Base-by-base conservation (phyloP, 1,284 basidiomycete species). In the Trichosporon inkin region DNA sequence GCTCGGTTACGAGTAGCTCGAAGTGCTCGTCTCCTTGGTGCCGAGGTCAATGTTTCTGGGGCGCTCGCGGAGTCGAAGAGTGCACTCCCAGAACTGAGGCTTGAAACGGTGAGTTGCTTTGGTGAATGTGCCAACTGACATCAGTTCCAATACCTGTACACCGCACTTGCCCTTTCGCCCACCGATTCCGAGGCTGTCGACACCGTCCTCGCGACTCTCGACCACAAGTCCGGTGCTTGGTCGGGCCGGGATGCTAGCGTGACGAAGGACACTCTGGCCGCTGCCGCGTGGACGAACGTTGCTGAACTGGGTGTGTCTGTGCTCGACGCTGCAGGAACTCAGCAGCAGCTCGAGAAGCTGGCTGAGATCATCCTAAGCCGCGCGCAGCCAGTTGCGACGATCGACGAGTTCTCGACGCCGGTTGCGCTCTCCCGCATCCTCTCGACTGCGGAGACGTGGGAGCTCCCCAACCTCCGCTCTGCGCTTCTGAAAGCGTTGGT, bases 251-350 rank as follows among this genome's bases (percentile, higher is more conserved):
- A 61, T 41, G 61, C 60, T 2, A 58, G 39, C 10, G 61, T 62
- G 2, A 38, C 53, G 6, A 32, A 54, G 10, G 57, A 49, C 24
- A 51, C 53, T 10, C 59, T 66, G 11, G 55, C 54, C 10, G 55
- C 65, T 8, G 68, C 68, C 16, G 51, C 63, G 7, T 72, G 69
- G 69, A 61, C 65, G 2, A 14, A 64, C 5, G 24, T 66, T 2
- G 67, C 67, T 4, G 60, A 68, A 37, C 53, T 57, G 10, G 68
- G 69, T 1, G 19, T 72, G 13, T n/a, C 58, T 6, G 53, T 65
- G 2, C 61, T 71, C 14, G 66, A 70, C 6, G 38, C 28, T 7
- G 11, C 53, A 3, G 62, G 52, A 1, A 61, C 19, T 19, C 5
- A 35, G 10, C 24, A 54, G 5, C 62, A 63, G 60, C 60, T 67